phyloP scores from a whole-genome alignment of 192 early-diverging fungal genomes.

The Coemansia sp. region DNA sequence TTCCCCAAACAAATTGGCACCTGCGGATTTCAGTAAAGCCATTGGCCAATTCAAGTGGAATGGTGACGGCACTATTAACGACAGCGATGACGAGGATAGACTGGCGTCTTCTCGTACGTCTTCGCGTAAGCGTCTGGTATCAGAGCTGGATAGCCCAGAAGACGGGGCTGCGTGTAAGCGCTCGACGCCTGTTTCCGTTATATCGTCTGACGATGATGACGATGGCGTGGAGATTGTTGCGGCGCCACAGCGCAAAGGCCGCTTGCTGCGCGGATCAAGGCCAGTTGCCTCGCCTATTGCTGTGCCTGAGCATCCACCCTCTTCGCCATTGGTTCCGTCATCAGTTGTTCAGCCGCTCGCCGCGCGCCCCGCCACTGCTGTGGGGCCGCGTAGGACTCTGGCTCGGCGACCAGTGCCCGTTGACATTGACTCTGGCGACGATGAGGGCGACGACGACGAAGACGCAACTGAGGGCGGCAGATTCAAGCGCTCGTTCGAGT shows the following conservation, averaged over 20 bases:
- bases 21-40: slow-evolving; percentile 21
- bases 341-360: background rate
- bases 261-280: slow-evolving; percentile 40
- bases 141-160: slow-evolving; percentile 20
- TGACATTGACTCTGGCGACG: slow-evolving; percentile 25
- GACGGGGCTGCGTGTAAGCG: slow-evolving; percentile 9
- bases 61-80: background rate
- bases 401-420: slow-evolving; percentile 8
- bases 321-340: background rate
- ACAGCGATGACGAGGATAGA: slow-evolving; percentile 3
- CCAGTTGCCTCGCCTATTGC: background rate
- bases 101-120: background rate
- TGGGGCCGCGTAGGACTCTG: slow-evolving; percentile 15
- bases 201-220: slow-evolving; percentile 22
- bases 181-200: slow-evolving; percentile 17
- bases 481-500: slow-evolving; percentile 27
- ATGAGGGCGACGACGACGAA: slow-evolving; percentile 26
- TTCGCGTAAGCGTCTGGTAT: slow-evolving; percentile 26
- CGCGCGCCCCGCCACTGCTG: background rate
- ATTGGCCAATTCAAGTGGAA: slow-evolving; percentile 22
- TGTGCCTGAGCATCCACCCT: slow-evolving; percentile 11
- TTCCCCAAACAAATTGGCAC: background rate
- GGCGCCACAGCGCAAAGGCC: slow-evolving; percentile 14
- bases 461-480: background rate
- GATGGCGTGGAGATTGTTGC: background rate